These are phyloP conservation scores for Maudiozyma turicensis DNA, from an alignment of 805 yeast species.

Conservation along the genomic window DNA sequence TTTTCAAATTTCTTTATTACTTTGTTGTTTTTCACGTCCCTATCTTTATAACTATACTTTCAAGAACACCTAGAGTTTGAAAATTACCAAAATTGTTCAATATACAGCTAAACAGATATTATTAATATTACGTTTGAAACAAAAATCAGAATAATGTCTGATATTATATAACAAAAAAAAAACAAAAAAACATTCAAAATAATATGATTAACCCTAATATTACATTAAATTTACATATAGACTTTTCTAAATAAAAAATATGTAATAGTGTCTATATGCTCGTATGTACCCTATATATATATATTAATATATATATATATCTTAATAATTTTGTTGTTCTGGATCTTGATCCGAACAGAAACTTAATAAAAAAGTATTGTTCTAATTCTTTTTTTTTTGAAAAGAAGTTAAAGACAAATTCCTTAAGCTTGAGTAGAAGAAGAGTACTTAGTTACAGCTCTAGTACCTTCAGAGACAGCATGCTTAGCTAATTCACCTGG, in stretches of 20 bases:
- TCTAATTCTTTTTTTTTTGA: background rate
- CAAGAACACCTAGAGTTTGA: too few species aligned
- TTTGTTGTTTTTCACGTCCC: too few species aligned
- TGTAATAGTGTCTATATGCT: background rate
- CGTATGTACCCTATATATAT: background rate
- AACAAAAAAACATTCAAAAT: too few species aligned
- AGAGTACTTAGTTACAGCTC: slow-evolving; percentile 95
- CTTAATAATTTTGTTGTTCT: background rate
- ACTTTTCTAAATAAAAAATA: background rate
- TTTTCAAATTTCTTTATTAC: too few species aligned
- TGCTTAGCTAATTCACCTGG: slow-evolving; percentile 99
- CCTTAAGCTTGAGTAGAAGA: slow-evolving; percentile 40
- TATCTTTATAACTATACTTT: too few species aligned
- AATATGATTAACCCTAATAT: too few species aligned
- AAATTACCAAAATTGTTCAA: too few species aligned
- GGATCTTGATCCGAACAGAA: background rate
- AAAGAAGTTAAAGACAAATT: background rate
- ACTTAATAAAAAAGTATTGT: slow-evolving; percentile 1
- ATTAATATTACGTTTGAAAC: too few species aligned
- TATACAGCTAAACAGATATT: too few species aligned
- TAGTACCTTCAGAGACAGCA: slow-evolving; percentile 97
- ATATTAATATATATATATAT: background rate
- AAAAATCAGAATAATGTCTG: too few species aligned
- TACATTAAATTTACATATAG: background rate
- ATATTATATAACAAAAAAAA: too few species aligned